Evolutionary conservation across 2,329 filamentous ascomycete species (phyloP).

Genomic region (Westerdykella aurantiaca): DNA sequence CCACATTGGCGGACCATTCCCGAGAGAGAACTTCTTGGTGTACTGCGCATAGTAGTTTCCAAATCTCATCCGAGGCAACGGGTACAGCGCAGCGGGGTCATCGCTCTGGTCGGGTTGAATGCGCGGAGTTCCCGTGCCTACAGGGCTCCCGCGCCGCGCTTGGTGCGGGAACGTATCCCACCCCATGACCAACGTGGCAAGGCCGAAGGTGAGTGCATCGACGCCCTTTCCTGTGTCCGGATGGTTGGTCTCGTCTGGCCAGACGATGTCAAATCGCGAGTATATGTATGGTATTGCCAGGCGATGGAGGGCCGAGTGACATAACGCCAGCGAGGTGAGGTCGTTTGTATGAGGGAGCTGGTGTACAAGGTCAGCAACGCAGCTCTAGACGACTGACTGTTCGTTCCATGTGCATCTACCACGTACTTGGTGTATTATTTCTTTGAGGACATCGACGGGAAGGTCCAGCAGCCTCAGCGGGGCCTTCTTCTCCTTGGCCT

Average conservation of each 20-base stretch:
- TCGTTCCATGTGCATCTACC: not conserved
- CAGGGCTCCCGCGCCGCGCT: constrained; percentile 14
- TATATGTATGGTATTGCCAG: constrained; percentile 76
- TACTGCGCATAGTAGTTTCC: constrained; percentile 74
- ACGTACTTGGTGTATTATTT: constrained; percentile 69
- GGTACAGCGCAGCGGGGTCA: constrained; percentile 21
- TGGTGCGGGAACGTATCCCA: constrained; percentile 55
- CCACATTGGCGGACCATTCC: constrained; percentile 74
- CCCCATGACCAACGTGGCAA: constrained; percentile 73
- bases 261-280: constrained; percentile 80
- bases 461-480: constrained; percentile 66
- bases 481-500: constrained; percentile 44
- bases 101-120: not conserved
- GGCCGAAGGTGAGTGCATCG: constrained; percentile 75
- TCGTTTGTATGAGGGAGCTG: constrained; percentile 78
- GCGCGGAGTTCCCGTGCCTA: not conserved
- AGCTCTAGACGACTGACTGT: not conserved
- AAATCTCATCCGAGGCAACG: constrained; percentile 43
- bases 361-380: constrained; percentile 12
- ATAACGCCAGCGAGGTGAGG: constrained; percentile 68
- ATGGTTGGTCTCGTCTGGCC: constrained; percentile 65
- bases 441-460: constrained; percentile 69
- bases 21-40: constrained; percentile 75
- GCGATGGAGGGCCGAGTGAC: constrained; percentile 70
- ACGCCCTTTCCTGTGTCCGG: constrained; percentile 65